Base-by-base conservation (phyloP, 352 stramenopile genomes). In the Globisporangium cystogenes region DNA sequence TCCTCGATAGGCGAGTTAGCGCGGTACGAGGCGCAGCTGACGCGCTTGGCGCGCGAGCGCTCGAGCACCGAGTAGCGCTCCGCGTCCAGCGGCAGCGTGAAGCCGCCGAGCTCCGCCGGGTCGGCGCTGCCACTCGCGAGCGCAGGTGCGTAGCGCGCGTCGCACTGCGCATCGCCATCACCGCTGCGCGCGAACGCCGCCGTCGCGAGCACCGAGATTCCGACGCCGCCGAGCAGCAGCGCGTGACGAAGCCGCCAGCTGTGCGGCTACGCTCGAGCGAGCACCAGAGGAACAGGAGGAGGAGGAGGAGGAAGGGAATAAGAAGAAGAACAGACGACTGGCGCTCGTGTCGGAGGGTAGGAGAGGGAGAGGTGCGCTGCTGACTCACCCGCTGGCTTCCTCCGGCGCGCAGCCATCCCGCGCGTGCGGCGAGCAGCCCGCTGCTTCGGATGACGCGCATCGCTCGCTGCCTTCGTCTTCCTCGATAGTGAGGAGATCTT, bases 1-100 rank as follows among this genome's bases (percentile, higher is more conserved):
- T 98, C 91, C 65, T 87, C 76, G 35, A 85, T 88, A 18, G 77
- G 77, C 35, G 77, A 72, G 43, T 86, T 88, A 49, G 77, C 77
- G 47, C 76, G 76, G 68, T 88, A 88, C 42, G 74, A 79, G 11
- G 74, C 72, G 35, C 60, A 81, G 49, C 71, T 85, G 52, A 82
- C 51, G n/a, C 69, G 65, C 48, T 67, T 73, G 21, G 62, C 73
- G 41, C 57, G 70, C 41, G 72, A 83, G 46, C 81, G 71, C 52
- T 64, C 41, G 39, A 82, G 66, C 29, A 58, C 29, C 24, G 62
- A 49, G 59, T 71, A 85, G 39, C 74, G 65, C 50, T 85, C 74
- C 37, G 69, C 69, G 54, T 85, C 74, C 5, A 85, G 72, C 29
- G 74, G 69, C 44, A 86, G 60, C 40, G 65, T 66, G 59, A 86